phyloP scores from a whole-genome alignment of 805 yeast genomes.

The Metschnikowia noctiluminum region DNA sequence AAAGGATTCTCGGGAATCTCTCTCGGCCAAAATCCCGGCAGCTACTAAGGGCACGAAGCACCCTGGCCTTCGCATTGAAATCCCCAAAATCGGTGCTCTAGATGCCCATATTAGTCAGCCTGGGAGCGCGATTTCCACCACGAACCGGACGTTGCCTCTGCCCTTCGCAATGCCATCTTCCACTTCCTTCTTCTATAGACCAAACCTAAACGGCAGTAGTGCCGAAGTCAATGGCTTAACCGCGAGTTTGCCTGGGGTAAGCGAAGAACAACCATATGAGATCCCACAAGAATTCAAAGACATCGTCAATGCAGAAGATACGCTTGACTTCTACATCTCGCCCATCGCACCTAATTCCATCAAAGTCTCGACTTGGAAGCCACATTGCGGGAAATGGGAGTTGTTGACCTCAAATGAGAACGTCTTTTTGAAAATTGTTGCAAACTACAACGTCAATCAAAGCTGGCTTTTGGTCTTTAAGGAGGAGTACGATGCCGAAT shows the following conservation, averaged over 20 bases:
- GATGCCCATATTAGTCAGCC: slow-evolving; percentile 11
- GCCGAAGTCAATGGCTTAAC: slow-evolving; percentile 5
- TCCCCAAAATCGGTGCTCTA: slow-evolving; percentile 14
- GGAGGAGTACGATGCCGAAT: slow-evolving; percentile 33
- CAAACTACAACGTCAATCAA: slow-evolving; percentile 30
- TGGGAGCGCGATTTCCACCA: slow-evolving; percentile 14
- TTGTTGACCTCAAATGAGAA: slow-evolving; percentile 37
- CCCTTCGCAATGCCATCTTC: slow-evolving; percentile 47
- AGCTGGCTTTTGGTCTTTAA: slow-evolving; percentile 41
- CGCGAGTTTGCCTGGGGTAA: slow-evolving; percentile 1
- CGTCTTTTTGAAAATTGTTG: slow-evolving; percentile 37
- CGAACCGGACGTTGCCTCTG: slow-evolving; percentile 26
- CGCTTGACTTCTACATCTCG: slow-evolving; percentile 38
- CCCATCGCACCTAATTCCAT: slow-evolving; percentile 32
- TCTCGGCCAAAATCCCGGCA: not conserved
- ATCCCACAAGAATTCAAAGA: slow-evolving; percentile 38
- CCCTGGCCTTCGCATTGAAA: slow-evolving; percentile 15
- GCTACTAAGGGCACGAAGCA: not conserved
- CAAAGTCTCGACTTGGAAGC: slow-evolving; percentile 43
- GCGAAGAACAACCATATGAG: slow-evolving; percentile 21
- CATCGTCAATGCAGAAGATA: slow-evolving; percentile 33
- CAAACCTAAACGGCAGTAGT: too few relatives aligned
- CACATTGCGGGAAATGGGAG: slow-evolving; percentile 43
- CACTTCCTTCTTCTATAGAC: slow-evolving; percentile 23
- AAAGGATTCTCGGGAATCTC: too few relatives aligned